Conservation (phyloP, 768 basidiomycete species). For the Guyanaporus albipodus region DNA sequence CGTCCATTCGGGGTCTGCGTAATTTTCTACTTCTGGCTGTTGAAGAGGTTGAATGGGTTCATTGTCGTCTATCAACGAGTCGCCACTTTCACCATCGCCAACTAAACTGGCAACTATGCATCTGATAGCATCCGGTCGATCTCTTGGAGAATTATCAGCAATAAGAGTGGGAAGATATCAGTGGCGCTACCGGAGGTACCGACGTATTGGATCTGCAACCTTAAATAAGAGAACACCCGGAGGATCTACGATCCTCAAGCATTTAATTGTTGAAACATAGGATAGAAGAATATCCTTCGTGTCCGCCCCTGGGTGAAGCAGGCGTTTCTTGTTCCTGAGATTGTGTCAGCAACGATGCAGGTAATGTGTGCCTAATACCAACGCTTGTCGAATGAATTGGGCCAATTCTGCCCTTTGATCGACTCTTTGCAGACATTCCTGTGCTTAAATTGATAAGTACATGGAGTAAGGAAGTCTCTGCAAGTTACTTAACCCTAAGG, state of each 20-base stretch:
- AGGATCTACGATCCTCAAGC: conserved; percentile 86
- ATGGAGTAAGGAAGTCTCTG: neutral
- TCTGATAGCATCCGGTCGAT: conserved; percentile 88
- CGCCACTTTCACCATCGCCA: conserved; percentile 77
- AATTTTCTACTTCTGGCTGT: conserved; percentile 78
- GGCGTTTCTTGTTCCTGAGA: conserved; percentile 72
- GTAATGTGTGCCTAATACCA: conserved; percentile 6
- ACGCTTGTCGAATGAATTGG: conserved; percentile 76
- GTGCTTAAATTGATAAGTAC: neutral
- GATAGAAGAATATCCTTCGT: conserved; percentile 85
- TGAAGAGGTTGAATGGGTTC: conserved; percentile 77
- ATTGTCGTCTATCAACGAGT: conserved; percentile 79
- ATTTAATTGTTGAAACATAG: conserved; percentile 92
- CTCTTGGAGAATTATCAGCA: conserved; percentile 40
- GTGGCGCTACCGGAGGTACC: conserved; percentile 71
- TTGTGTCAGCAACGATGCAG: conserved; percentile 3
- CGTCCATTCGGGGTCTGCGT: conserved; percentile 88
- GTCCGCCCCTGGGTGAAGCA: conserved; percentile 94
- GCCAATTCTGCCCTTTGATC: conserved; percentile 78
- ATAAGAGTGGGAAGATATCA: neutral
- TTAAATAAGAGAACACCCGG: conserved; percentile 90
- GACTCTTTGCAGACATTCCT: conserved; percentile 79
- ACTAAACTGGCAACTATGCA: conserved; percentile 91
- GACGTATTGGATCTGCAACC: conserved; percentile 88
- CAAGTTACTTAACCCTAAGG: conserved; percentile 52